phyloP scores from a whole-genome alignment of 2,329 filamentous ascomycete genomes.

The Xylaria sp. region DNA sequence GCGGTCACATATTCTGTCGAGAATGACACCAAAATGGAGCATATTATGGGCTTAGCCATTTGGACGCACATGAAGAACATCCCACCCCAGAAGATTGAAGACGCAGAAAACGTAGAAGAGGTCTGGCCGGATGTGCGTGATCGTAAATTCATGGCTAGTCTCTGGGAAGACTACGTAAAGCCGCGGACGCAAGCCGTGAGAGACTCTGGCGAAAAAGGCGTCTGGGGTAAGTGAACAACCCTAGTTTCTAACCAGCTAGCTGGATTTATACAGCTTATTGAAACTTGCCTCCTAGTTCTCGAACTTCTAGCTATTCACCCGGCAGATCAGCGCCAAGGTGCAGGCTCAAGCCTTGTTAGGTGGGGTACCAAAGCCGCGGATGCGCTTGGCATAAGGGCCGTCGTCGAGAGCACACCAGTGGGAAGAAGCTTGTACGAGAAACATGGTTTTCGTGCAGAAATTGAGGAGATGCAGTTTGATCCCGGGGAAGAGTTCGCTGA shows the following conservation, averaged over 20 bases:
- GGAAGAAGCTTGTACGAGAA: constrained; percentile 42
- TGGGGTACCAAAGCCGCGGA: constrained; percentile 43
- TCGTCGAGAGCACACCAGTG: constrained; percentile 42
- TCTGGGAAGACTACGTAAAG: constrained; percentile 43
- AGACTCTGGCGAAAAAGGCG: constrained; percentile 35
- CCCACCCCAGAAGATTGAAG: constrained; percentile 38
- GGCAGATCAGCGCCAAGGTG: constrained; percentile 40
- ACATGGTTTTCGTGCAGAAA: constrained; percentile 40
- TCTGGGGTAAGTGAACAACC: constrained; percentile 38
- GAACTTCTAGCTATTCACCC: constrained; percentile 43
- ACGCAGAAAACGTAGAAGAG: constrained; percentile 38
- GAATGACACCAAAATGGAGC: constrained; percentile 2
- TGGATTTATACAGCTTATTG: not conserved
- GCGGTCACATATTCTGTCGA: constrained; percentile 28
- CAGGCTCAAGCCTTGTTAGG: constrained; percentile 41
- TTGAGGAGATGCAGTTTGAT: constrained; percentile 43
- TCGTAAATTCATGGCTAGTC: constrained; percentile 41
- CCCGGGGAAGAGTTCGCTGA: constrained; percentile 37
- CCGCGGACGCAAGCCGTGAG: constrained; percentile 37
- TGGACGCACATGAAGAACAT: constrained; percentile 45
- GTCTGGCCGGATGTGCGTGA: constrained; percentile 42
- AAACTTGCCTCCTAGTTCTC: constrained; percentile 36
- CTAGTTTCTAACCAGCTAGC: not conserved
- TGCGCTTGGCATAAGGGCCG: constrained; percentile 35
- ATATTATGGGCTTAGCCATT: constrained; percentile 40